Evolutionary conservation across 345 rosid genomes (phyloP), one percentile per base, ranked within the genome.

Genomic region (Hibiscus trionum): DNA sequence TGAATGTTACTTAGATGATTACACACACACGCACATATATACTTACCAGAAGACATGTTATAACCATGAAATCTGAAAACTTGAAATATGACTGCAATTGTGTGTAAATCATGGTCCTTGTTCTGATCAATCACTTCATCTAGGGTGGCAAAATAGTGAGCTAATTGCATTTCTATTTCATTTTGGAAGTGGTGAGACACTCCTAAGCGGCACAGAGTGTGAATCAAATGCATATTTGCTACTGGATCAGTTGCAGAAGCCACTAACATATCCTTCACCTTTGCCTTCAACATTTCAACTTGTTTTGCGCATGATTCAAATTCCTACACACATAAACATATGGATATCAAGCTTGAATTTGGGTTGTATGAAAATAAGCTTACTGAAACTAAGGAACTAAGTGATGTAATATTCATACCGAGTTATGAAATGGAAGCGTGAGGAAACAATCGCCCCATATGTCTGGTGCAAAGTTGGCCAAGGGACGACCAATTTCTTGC

Each of bases 151-250:
- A 75, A 75, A 50, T 42, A 17, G 0, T 39, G 29, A 21, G 12
- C 21, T 14, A 71, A 26, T 16, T 55, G 57, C 7, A 64, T n/a
- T 33, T 71, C 72, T 44, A 76, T 64, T 47, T 76, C 70, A 5
- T 1, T n/a, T 21, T 69, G 65, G 14, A 76, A 70, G 16, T 76
- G 71, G 19, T 76, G 70, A 1, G 74, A 76, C 1, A 76, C 44
- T 5, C 78, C 78, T 11, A 76, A 64, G 27, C 74, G 78, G 16
- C 39, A 53, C 26, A 75, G 29, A 0, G 27, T 35, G 15, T 75
- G n/a, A 3, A 75, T 42, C 11, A 65, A 0, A 19, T 2, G 15
- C 4, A 44, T 0, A 2, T 65, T 65, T 0, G 44, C 16, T 1
- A 65, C 0, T 4, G 53, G 53, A 42, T 65, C 69, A 2, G 0